phyloP scores from a whole-genome alignment of 495 filamentous ascomycete species.

The Hypoxylon intermedium region DNA sequence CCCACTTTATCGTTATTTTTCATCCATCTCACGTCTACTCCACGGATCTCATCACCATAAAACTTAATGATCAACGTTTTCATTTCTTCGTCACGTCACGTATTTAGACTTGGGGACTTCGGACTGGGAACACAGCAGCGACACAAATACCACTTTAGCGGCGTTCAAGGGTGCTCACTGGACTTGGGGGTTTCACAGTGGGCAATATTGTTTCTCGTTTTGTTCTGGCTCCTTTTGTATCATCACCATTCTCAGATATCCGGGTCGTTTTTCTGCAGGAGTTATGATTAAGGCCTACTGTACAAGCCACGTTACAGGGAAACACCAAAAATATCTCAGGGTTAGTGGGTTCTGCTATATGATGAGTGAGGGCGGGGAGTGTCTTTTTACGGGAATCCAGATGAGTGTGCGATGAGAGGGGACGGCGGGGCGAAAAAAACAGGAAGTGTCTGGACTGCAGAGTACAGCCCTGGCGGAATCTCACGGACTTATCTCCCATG shows the following conservation, averaged over 20 bases:
- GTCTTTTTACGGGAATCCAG: not conserved
- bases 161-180: conserved; percentile 25
- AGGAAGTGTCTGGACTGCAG: conserved; percentile 4
- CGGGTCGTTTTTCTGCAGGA: not conserved
- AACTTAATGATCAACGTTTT: conserved; percentile 41
- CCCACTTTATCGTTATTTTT: conserved; percentile 22
- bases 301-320: not conserved
- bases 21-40: conserved; percentile 1
- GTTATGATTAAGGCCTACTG: no score
- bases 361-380: not conserved
- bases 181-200: not conserved
- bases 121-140: conserved; percentile 24
- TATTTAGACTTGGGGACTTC: conserved; percentile 2
- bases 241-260: conserved; percentile 10
- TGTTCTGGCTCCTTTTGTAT: conserved; percentile 19
- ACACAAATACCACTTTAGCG: conserved; percentile 34
- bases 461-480: conserved; percentile 14
- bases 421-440: conserved; percentile 7
- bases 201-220: not conserved
- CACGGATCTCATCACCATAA: conserved; percentile 16
- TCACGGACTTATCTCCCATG: conserved; percentile 34
- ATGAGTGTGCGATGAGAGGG: not conserved
- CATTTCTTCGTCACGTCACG: conserved; percentile 11
- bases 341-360: not conserved
- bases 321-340: conserved; percentile 9